Percentiles rank a stretch among this genome's conserved stretches.
Conservation (phyloP, 2,329 filamentous ascomycete species). For the Pyricularia pennisetigena region DNA sequence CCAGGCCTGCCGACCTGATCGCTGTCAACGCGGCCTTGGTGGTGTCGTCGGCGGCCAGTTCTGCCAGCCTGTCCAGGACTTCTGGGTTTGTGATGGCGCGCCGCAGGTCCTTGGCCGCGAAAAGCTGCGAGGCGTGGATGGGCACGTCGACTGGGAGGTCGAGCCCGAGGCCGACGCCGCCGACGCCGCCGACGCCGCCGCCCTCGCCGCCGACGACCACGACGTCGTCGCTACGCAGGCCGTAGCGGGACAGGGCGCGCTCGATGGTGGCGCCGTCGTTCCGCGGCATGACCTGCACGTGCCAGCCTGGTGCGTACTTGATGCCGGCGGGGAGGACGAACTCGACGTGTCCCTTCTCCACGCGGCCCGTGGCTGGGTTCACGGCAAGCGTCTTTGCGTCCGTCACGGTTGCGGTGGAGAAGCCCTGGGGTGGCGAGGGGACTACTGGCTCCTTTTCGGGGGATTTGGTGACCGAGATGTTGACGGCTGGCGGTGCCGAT, state of each 20-base stretch:
- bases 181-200: conserved; percentile 21
- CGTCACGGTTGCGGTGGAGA: conserved; percentile 23
- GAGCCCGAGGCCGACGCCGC: conserved; percentile 12
- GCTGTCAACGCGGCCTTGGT: conserved; percentile 7
- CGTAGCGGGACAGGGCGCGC: conserved; percentile 44
- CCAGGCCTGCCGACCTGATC: conserved; percentile 19
- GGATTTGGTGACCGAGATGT: conserved; percentile 12
- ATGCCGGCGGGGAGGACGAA: conserved; percentile 42
- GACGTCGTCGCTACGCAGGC: conserved; percentile 47
- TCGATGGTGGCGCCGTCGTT: conserved; percentile 44
- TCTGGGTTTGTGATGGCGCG: neutral
- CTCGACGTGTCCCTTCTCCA: conserved; percentile 36
- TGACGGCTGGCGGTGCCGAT: neutral
- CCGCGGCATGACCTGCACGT: conserved; percentile 48
- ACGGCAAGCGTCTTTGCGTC: conserved; percentile 9
- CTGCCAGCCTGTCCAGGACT: conserved; percentile 9
- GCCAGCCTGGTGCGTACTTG: conserved; percentile 51
- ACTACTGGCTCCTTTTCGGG: conserved; percentile 1
- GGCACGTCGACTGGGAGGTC: conserved; percentile 9
- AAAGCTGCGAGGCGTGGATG: conserved; percentile 8
- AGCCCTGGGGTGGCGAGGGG: neutral
- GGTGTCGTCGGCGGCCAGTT: conserved; percentile 11
- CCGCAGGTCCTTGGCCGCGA: neutral
- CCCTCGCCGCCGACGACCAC: conserved; percentile 30
- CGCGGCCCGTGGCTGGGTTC: conserved; percentile 7